Base-by-base conservation (phyloP, 495 filamentous ascomycete genomes). In the Podospora comata region DNA sequence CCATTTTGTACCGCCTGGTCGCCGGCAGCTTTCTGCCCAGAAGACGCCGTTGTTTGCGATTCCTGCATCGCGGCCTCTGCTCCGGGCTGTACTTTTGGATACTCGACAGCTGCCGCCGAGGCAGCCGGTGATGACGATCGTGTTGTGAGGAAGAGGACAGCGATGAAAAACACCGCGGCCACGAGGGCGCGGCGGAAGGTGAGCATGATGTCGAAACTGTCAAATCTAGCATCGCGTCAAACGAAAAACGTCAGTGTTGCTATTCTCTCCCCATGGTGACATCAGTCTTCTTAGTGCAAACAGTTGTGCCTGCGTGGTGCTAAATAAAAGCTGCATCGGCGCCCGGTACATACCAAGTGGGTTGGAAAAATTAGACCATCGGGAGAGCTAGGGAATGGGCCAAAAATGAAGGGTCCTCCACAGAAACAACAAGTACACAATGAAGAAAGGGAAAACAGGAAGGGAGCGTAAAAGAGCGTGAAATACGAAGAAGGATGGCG, bases 111-210 rank as follows among this genome's bases (percentile, higher is more conserved):
- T 54, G 68, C 65, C 32, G 72, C 60, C 28, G 69, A 59, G 16
- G 72, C 23, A 7, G 71, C 44, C 57, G 73, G 71, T 67, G 78
- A 71, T 44, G 79, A 76, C 71, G 78, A 87, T 62, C 86, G 87
- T 60, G 87, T 86, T 60, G 93, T 84, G 73, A 96, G 78, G 78
- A 90, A 86, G 72, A 96, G 81, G 73, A 91, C 81, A 34, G 85
- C 85, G 69, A 97, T 73, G 68, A 96, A 71, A 76, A 87, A 84
- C 68, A 84, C 82, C 54, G 92, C 88, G 39, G 88, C 82, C 69
- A 94, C 75, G 48, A 94, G 79, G 71, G 89, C 88, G 79, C 89
- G 88, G 71, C 88, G 85, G 73, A 92, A 91, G 65, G 90, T 90
- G 71, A 92, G 74, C 81, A 84, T 83, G 32, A 56, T 71, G 61